phyloP scores from a whole-genome alignment of 2,329 filamentous ascomycete genomes.

The Cladosporium sp. region DNA sequence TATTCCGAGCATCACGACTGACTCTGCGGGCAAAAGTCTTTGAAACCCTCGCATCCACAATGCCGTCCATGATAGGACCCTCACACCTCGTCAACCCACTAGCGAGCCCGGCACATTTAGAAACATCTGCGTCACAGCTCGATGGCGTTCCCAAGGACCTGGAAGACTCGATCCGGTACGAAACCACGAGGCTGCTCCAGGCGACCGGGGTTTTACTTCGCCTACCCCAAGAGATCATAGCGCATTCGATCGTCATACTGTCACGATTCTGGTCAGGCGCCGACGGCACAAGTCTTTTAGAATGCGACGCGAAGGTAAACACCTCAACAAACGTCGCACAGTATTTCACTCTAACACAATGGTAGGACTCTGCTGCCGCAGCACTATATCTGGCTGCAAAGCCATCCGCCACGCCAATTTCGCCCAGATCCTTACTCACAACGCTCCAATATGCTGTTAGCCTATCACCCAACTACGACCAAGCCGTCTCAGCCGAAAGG shows the following conservation, averaged over 20 bases:
- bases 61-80: conserved; percentile 22
- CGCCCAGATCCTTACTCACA: conserved; percentile 75
- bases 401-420: conserved; percentile 70
- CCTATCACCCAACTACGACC: conserved; percentile 53
- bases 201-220: conserved; percentile 75
- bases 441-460: conserved; percentile 79
- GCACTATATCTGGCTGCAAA: conserved; percentile 78
- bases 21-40: neutral
- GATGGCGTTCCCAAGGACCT: conserved; percentile 62
- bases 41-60: neutral
- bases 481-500: conserved; percentile 25
- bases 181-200: conserved; percentile 70
- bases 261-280: conserved; percentile 72
- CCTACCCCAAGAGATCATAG: conserved; percentile 79
- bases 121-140: conserved; percentile 50
- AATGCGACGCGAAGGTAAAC: conserved; percentile 50
- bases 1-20: neutral
- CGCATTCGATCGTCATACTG: conserved; percentile 77
- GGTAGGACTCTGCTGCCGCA: conserved; percentile 74
- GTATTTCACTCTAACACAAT: neutral
- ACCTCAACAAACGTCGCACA: neutral
- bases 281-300: conserved; percentile 45
- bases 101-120: conserved; percentile 67
- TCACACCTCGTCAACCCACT: conserved; percentile 63
- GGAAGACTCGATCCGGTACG: conserved; percentile 67